A percentile compares a stretch with the other conserved stretches of the same genome.
Evolutionary conservation across 768 basidiomycete genomes (phyloP).

Genomic region (Mycena albidolilacea): DNA sequence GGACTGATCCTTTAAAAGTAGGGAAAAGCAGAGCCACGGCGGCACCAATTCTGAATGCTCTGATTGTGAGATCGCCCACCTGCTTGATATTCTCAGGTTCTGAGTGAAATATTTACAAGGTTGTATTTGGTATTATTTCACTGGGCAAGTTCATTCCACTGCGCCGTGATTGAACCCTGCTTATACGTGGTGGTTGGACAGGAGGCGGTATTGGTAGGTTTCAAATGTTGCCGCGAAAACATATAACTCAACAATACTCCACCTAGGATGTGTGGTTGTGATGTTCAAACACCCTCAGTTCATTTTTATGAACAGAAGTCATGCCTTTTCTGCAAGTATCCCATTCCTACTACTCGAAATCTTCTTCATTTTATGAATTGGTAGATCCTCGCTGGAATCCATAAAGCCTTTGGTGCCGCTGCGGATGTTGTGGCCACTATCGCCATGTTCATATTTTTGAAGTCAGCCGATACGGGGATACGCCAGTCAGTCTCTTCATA

Average conservation of each 20-base stretch:
- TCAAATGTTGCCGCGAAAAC: not conserved
- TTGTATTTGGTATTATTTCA: not conserved
- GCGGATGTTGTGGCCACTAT: not conserved
- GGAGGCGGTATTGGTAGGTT: not conserved
- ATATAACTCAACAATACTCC: not conserved
- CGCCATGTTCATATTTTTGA: not conserved
- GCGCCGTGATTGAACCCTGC: not conserved
- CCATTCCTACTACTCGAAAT: not conserved
- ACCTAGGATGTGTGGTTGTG: not conserved
- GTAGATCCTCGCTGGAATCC: not conserved
- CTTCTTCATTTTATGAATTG: not conserved
- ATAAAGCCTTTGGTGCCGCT: not conserved
- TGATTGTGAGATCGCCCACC: not conserved
- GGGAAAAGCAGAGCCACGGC: not conserved
- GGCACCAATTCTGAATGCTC: not conserved
- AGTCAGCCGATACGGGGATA: not conserved
- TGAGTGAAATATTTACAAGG: not conserved
- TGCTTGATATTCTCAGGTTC: not conserved
- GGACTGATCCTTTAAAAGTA: not conserved
- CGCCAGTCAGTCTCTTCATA: not conserved
- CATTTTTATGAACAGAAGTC: conserved; percentile 8
- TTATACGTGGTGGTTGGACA: not conserved
- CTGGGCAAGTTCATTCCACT: not conserved
- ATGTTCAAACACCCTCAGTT: conserved; percentile 1
- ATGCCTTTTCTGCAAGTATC: not conserved